Evolutionary conservation across 805 yeast genomes (phyloP).

Genomic region (Tetrapisispora taiwanensis): DNA sequence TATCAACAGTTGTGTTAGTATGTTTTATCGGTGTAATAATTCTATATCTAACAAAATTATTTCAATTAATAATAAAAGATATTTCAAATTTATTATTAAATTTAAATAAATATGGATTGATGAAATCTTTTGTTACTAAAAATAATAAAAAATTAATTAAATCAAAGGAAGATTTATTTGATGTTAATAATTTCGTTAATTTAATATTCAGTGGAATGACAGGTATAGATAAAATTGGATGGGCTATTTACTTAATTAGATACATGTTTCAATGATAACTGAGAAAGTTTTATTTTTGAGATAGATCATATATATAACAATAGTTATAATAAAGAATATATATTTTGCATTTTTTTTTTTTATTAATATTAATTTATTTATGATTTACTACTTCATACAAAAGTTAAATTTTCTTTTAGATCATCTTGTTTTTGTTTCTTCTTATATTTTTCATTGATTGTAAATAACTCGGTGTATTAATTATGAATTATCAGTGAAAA

Average conservation of each 20-base stretch:
- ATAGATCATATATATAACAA: too few relatives aligned
- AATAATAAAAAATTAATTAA: background rate
- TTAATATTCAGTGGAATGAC: background rate
- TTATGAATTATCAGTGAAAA: too few relatives aligned
- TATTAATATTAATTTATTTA: too few relatives aligned
- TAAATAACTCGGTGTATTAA: too few relatives aligned
- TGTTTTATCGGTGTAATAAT: background rate
- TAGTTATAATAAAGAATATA: background rate
- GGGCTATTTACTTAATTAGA: background rate
- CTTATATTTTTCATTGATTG: too few relatives aligned
- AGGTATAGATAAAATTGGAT: background rate
- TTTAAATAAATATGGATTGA: background rate
- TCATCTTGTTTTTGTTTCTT: too few relatives aligned
- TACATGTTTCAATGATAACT: background rate
- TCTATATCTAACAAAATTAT: background rate
- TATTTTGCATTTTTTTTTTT: background rate
- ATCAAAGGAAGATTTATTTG: background rate
- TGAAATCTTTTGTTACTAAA: background rate
- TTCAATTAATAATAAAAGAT: background rate
- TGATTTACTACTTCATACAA: too few relatives aligned
- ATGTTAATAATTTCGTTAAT: background rate
- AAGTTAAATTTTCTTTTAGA: too few relatives aligned
- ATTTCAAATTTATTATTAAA: background rate
- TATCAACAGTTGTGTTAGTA: conserved; percentile 1
- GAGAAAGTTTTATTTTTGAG: background rate